Evolutionary conservation across 345 rosid genomes (phyloP), one percentile per base, ranked within the genome.

Genomic region (Murraya paniculata): DNA sequence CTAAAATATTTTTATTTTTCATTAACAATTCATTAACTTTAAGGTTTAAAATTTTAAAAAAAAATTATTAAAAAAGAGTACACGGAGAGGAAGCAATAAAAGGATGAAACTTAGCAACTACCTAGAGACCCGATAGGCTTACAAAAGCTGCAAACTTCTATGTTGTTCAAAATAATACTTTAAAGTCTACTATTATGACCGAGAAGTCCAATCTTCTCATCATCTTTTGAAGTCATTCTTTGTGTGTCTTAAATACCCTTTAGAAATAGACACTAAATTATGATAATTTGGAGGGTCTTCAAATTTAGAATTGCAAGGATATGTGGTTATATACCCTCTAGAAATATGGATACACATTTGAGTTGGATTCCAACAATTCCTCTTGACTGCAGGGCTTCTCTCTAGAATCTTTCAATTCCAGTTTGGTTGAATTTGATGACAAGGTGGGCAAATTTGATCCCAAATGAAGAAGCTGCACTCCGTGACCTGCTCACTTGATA

Each of bases 371-470:
- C 83, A 64, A 75, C 64, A 22, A 72, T 76, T 68, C 48, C 11
- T 66, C 1, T 64, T 78, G 78, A 30, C 30, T 87, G 92, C 91
- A 88, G 90, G 87, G 66, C 73, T 88, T 91, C 84, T 86, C 88
- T 56, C 39, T 85, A 72, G 91, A 90, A 66, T 79, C 78, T 61
- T 88, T 72, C 81, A 80, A 57, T 72, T 5, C 74, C 81, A 88
- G 90, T 83, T 64, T 85, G 77, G 82, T 56, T 80, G 75, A 68
- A 75, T 91, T 87, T 79, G 81, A 70, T 60, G 84, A 77, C 5
- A 64, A 81, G 73, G 19, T 88, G 68, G 86, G 71, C 39, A 83
- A 78, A 75, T 55, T 56, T 79, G 48, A 78, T 28, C 73, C 81
- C 67, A 78, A 82, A 11, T 80, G 73, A 86, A 74, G 83, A 77